Evolutionary conservation across 163 green algal species (phyloP).

Genomic region (Scenedesmus sp.): DNA sequence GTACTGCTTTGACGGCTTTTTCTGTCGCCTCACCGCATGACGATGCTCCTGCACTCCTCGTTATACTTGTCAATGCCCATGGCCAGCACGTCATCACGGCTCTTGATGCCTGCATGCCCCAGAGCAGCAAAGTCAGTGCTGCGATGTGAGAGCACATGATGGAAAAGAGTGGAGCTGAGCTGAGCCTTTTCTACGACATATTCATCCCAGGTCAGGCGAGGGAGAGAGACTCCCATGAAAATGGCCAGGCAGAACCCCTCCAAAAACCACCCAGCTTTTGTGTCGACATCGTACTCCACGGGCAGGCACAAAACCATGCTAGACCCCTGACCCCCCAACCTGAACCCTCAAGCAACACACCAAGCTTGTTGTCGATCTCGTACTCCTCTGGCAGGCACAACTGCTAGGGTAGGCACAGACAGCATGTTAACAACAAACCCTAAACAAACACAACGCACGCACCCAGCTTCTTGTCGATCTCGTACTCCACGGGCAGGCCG

Average conservation of each 20-base stretch:
- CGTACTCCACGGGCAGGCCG: conserved; percentile 98
- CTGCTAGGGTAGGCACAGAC: too few relatives aligned
- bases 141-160: not conserved
- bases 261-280: too few relatives aligned
- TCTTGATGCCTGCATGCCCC: conserved; percentile 82
- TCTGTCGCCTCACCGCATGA: conserved; percentile 88
- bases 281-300: too few relatives aligned
- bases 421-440: not conserved
- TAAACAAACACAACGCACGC: conserved; percentile 44
- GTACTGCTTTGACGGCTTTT: not conserved
- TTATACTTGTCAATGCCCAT: conserved; percentile 99
- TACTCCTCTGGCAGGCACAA: conserved; percentile 94
- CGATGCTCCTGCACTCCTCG: conserved; percentile 98
- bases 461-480: conserved; percentile 99
- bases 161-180: not conserved
- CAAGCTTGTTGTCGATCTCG: conserved; percentile 98
- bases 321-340: too few relatives aligned
- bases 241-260: too few relatives aligned
- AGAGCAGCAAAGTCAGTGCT: too few relatives aligned
- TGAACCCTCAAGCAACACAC: conserved; percentile 61
- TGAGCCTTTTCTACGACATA: too few relatives aligned
- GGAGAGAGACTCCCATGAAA: too few relatives aligned
- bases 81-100: conserved; percentile 89
- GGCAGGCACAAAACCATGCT: too few relatives aligned
- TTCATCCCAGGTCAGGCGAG: too few relatives aligned